These are phyloP conservation scores for Phytopythium sindhum DNA, from an alignment of 352 stramenopile species.

Conservation along the genomic window DNA sequence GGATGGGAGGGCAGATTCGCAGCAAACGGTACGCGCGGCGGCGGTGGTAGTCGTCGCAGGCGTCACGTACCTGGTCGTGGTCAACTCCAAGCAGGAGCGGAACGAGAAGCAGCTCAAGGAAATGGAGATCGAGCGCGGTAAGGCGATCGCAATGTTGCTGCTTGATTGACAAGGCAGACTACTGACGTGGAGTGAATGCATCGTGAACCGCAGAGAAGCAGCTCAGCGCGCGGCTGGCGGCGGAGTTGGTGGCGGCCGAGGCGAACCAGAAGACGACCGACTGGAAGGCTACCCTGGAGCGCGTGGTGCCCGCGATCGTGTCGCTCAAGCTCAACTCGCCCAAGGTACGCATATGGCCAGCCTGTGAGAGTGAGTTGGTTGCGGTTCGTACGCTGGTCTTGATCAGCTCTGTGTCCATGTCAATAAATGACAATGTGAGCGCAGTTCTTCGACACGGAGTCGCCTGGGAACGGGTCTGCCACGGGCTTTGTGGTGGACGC, in stretches of 20 bases:
- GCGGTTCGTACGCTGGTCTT: conserved; percentile 2
- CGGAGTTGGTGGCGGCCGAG: conserved; percentile 65
- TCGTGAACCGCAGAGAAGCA: conserved; percentile 38
- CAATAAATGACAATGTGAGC: conserved; percentile 11
- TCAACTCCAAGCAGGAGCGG: conserved; percentile 34
- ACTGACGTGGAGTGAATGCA: background rate
- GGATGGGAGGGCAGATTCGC: conserved; percentile 11
- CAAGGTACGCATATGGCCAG: conserved; percentile 36
- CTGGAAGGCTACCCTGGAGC: conserved; percentile 85
- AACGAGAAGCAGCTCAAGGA: conserved; percentile 58
- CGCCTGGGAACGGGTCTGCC: conserved; percentile 81
- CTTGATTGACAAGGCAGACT: background rate
- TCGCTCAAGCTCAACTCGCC: conserved; percentile 88
- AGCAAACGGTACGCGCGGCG: conserved; percentile 21
- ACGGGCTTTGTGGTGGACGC: conserved; percentile 93
- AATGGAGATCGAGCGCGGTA: conserved; percentile 59
- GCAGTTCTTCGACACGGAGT: conserved; percentile 90
- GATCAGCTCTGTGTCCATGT: conserved; percentile 9
- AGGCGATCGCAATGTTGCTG: background rate
- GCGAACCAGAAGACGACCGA: conserved; percentile 61
- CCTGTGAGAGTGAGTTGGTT: background rate
- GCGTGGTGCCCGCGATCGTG: conserved; percentile 82
- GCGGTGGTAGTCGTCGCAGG: conserved; percentile 30
- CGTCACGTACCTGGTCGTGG: conserved; percentile 49
- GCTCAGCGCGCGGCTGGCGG: conserved; percentile 59